A percentile compares a stretch with the other conserved stretches of the same genome.
These are phyloP conservation scores for Vicia sativa DNA, from an alignment of 306 rosid species.

Conservation along the genomic window DNA sequence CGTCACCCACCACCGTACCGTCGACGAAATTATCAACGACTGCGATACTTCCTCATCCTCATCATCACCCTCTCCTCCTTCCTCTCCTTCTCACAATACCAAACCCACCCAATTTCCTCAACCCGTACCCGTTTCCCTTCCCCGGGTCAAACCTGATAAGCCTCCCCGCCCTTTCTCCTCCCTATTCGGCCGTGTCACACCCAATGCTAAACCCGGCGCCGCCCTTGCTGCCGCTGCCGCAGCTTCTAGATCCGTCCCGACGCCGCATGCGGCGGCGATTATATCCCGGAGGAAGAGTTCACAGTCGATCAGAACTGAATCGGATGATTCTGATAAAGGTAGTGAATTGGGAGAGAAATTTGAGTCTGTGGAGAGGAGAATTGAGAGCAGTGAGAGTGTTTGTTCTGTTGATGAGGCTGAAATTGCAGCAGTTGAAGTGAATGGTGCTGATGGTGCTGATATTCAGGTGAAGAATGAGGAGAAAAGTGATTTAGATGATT, in stretches of 20 bases:
- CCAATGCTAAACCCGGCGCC: constrained; percentile 89
- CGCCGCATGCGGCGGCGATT: constrained; percentile 90
- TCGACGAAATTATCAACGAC: constrained; percentile 90
- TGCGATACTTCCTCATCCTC: constrained; percentile 68
- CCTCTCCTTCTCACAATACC: constrained; percentile 43
- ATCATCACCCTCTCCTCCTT: constrained; percentile 58
- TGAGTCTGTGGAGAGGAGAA: constrained; percentile 32
- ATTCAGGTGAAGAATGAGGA: constrained; percentile 28
- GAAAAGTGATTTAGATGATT: constrained; percentile 40
- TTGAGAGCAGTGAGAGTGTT: constrained; percentile 42
- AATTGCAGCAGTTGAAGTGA: constrained; percentile 31
- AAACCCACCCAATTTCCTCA: constrained; percentile 30
- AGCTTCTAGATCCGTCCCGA: constrained; percentile 77
- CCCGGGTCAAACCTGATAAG: constrained; percentile 50
- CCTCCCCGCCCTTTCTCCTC: constrained; percentile 64
- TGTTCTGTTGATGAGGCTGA: not conserved
- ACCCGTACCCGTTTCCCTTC: constrained; percentile 41
- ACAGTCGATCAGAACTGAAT: constrained; percentile 33
- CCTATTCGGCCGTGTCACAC: constrained; percentile 64
- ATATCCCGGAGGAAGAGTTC: constrained; percentile 57
- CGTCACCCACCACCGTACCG: constrained; percentile 61
- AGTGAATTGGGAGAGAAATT: constrained; percentile 47
- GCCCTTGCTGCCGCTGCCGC: constrained; percentile 95
- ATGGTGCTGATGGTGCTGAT: constrained; percentile 31
- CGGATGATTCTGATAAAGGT: constrained; percentile 47